Evolutionary conservation across 768 basidiomycete genomes (phyloP).

Genomic region (Trametes punicea): DNA sequence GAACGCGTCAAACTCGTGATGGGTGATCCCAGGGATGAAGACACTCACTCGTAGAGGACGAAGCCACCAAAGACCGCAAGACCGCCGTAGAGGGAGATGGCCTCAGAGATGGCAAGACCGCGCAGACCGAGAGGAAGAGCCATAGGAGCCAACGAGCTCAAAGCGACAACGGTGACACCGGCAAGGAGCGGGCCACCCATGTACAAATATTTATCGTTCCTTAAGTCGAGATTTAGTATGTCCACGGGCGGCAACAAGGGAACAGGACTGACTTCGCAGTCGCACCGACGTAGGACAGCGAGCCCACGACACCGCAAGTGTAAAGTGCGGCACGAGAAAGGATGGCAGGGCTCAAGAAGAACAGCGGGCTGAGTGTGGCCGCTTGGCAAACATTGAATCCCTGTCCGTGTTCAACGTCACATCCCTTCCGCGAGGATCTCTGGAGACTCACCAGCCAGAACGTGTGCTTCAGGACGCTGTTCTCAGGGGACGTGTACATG

Average conservation of each 20-base stretch:
- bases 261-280: conserved; percentile 61
- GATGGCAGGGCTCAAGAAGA: conserved; percentile 83
- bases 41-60: conserved; percentile 76
- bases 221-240: conserved; percentile 36
- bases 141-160: conserved; percentile 86
- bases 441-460: conserved; percentile 66
- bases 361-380: conserved; percentile 82
- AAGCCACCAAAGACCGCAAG: conserved; percentile 86
- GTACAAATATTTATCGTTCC: conserved; percentile 79
- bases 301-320: conserved; percentile 82
- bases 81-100: conserved; percentile 82
- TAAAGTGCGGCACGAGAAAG: conserved; percentile 86
- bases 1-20: conserved; percentile 7
- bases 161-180: conserved; percentile 83
- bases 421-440: conserved; percentile 1
- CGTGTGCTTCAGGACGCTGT: conserved; percentile 68
- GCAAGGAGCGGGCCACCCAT: conserved; percentile 87
- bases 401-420: conserved; percentile 35
- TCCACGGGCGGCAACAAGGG: too few species aligned
- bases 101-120: conserved; percentile 70
- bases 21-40: background rate
- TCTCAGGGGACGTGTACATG: conserved; percentile 76
- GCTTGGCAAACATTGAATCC: conserved; percentile 87
- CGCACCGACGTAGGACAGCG: conserved; percentile 83
- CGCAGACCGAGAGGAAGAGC: conserved; percentile 81